Conservation (phyloP, 352 stramenopile genomes). For the Blastocystis sp. region DNA sequence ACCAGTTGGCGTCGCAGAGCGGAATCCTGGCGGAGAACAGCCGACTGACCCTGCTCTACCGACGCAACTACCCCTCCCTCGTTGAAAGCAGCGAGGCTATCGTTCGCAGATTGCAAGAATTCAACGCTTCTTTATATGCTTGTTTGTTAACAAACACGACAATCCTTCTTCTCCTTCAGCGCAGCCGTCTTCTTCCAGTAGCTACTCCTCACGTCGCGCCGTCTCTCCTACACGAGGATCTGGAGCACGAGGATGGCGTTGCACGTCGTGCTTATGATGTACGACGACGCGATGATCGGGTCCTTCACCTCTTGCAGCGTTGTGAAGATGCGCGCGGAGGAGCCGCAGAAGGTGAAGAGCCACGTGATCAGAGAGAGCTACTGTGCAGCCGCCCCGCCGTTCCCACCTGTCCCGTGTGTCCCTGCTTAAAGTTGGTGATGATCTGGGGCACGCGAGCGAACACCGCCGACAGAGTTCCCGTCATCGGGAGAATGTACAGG, state of each 20-base stretch:
- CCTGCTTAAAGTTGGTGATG: slow-evolving; percentile 72
- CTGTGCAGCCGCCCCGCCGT: background rate
- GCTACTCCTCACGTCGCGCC: background rate
- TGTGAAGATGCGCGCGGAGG: slow-evolving; percentile 72
- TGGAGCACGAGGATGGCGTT: slow-evolving; percentile 54
- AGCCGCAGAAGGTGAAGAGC: slow-evolving; percentile 71
- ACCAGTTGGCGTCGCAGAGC: slow-evolving; percentile 1
- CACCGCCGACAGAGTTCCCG: slow-evolving; percentile 33
- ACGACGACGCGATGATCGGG: slow-evolving; percentile 39
- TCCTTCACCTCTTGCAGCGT: slow-evolving; percentile 66
- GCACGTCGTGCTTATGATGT: slow-evolving; percentile 45
- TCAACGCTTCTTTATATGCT: background rate
- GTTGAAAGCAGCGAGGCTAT: background rate
- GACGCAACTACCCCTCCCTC: background rate
- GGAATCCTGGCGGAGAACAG: background rate
- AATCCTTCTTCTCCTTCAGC: slow-evolving; percentile 1
- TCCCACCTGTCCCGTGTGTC: slow-evolving; percentile 69
- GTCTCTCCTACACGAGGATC: slow-evolving; percentile 19
- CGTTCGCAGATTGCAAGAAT: background rate
- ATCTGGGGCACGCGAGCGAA: slow-evolving; percentile 52
- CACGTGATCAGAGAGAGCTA: slow-evolving; percentile 71
- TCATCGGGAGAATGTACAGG: slow-evolving; percentile 25
- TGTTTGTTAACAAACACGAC: slow-evolving; percentile 40
- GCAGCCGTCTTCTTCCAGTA: slow-evolving; percentile 39
- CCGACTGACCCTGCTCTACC: background rate